Base-by-base conservation (phyloP, 225 moss, liverwort and hornwort species). In the Neckera pumila region DNA sequence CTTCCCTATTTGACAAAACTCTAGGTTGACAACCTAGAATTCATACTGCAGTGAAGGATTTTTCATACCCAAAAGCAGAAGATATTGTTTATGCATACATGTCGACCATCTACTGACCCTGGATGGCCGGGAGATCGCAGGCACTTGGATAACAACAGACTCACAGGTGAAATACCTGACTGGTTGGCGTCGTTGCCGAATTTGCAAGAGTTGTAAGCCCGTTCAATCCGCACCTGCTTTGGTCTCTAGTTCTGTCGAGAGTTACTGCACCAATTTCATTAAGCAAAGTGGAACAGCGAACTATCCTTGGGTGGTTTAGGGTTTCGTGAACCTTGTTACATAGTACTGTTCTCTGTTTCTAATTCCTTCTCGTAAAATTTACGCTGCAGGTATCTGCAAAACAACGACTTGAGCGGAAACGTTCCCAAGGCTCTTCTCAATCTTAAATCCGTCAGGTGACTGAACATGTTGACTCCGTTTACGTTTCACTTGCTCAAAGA, bases 201-300 rank as follows among this genome's bases (percentile, higher is more conserved):
- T 83, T 89, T 91, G 85, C 76, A 73, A 84, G 90, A 88, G 73
- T 63, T 93, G 93, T 93, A 91, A 90, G 93, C 77, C 28, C 43
- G 63, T 71, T 73, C 22, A 76, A 54, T 67, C 45, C 21, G 27
- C 71, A 45, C 57, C 26, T 65, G 33, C 73, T 57, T 74, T 57
- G 63, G 26, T 58, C 38, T 62, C 82, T 42, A 19, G 6, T 53
- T 82, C 67, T 86, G 27, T n/a, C 12, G 36, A 43, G 51, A 61
- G 49, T 33, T n/a, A 47, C 34, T 27, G 17, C 33, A 67, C 54
- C 45, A 38, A 34, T 84, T 80, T 65, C 64, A 45, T 82, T 25
- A n/a, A 36, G 51, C 69, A 13, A 77, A n/a, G 25, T 56, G n/a
- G 63, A 78, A 31, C n/a, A 75, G 59, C n/a, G 70, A 70, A 31